Conservation (phyloP, 2,329 filamentous ascomycete genomes). For the Claviceps citrina region DNA sequence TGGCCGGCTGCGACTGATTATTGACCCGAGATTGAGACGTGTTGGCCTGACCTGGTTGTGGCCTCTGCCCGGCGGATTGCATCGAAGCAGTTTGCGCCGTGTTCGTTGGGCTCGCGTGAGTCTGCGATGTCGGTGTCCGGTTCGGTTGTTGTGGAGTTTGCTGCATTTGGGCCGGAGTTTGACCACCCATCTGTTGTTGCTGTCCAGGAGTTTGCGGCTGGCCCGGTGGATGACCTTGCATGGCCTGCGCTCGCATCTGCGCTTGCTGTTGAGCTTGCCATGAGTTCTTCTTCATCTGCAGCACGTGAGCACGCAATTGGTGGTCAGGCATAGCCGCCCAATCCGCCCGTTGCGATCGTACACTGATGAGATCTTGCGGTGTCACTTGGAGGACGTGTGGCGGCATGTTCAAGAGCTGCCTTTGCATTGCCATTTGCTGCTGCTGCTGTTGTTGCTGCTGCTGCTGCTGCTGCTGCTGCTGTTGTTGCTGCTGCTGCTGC, state of each 20-base stretch:
- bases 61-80: slow-evolving; percentile 17
- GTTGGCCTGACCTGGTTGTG: slow-evolving; percentile 13
- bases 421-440: slow-evolving; percentile 12
- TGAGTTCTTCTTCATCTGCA: slow-evolving; percentile 18
- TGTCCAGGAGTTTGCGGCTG: slow-evolving; percentile 9
- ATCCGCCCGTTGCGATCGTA: slow-evolving; percentile 14
- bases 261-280: slow-evolving; percentile 19
- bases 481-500: not conserved
- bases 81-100: slow-evolving; percentile 26
- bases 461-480: slow-evolving; percentile 11
- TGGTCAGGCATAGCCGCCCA: slow-evolving; percentile 18
- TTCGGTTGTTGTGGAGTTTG: slow-evolving; percentile 38
- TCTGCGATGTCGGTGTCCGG: slow-evolving; percentile 22
- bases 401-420: slow-evolving; percentile 14
- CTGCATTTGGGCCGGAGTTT: slow-evolving; percentile 15
- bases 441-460: slow-evolving; percentile 12
- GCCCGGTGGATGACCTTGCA: slow-evolving; percentile 11
- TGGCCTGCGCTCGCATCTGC: slow-evolving; percentile 9
- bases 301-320: slow-evolving; percentile 17
- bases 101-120: slow-evolving; percentile 23
- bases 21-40: slow-evolving; percentile 12
- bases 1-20: slow-evolving; percentile 16
- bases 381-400: slow-evolving; percentile 19
- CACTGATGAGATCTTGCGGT: slow-evolving; percentile 18
- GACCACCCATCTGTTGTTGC: slow-evolving; percentile 9